Percentiles rank a stretch among this genome's conserved stretches.
Evolutionary conservation across 1,139 yeast genomes (phyloP).

Genomic region (Waltiozyma sp.): DNA sequence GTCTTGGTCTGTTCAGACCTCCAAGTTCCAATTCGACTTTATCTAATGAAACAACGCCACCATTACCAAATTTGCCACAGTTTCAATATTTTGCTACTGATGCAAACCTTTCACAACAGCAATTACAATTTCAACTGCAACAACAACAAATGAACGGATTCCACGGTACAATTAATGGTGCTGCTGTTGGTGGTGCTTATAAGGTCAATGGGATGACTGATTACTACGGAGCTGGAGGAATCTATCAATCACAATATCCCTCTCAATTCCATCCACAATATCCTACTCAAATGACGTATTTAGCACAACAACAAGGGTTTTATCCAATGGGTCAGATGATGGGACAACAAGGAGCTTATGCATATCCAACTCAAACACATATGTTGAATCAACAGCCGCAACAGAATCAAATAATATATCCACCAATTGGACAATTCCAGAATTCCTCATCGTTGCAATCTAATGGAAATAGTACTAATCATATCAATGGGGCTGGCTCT

Average conservation of each 20-base stretch:
- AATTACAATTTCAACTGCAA: neutral
- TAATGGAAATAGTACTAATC: too few relatives aligned
- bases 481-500: conserved; percentile 6
- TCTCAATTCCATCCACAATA: neutral
- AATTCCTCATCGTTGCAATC: too few relatives aligned
- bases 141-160: neutral
- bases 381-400: neutral
- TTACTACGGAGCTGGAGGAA: neutral
- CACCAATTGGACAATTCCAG: conserved; percentile 5
- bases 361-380: neutral
- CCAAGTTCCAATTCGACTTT: neutral
- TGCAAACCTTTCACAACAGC: neutral
- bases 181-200: too few relatives aligned
- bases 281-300: neutral
- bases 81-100: neutral
- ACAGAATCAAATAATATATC: conserved; percentile 5
- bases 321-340: too few relatives aligned
- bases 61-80: neutral
- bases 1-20: neutral
- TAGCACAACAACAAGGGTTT: neutral
- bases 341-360: conserved; percentile 4
- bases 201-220: neutral
- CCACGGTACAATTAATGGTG: neutral
- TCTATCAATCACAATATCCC: neutral
- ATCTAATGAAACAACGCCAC: conserved; percentile 1